phyloP scores from a whole-genome alignment of 2,329 filamentous ascomycete genomes.

The Aspergillus flavus region DNA sequence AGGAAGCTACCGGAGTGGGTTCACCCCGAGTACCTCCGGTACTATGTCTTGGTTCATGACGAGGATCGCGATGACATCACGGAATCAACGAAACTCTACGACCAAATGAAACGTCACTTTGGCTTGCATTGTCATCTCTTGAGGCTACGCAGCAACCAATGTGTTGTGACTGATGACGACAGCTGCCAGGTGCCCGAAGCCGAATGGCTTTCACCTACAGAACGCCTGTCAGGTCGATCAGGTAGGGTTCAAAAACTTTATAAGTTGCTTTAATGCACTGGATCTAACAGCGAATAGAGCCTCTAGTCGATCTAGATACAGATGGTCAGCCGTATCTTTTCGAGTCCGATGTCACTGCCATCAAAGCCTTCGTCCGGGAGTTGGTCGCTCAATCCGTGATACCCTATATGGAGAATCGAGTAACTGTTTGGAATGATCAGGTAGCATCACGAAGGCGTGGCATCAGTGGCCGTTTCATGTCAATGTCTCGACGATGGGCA shows the following conservation, averaged over 20 bases:
- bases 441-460: conserved; percentile 88
- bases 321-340: conserved; percentile 75
- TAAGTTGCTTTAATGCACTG: background rate
- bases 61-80: conserved; percentile 93
- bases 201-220: conserved; percentile 85
- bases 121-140: conserved; percentile 93
- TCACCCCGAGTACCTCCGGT: conserved; percentile 86
- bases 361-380: conserved; percentile 87
- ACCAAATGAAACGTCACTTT: conserved; percentile 99
- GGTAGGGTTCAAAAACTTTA: conserved; percentile 40
- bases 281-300: conserved; percentile 29
- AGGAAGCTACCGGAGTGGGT: conserved; percentile 80
- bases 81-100: conserved; percentile 86
- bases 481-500: conserved; percentile 85
- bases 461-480: conserved; percentile 90
- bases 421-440: conserved; percentile 95
- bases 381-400: conserved; percentile 94
- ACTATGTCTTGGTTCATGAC: conserved; percentile 95
- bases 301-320: conserved; percentile 64
- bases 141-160: conserved; percentile 79
- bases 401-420: conserved; percentile 91
- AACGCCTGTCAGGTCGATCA: conserved; percentile 73
- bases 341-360: conserved; percentile 86
- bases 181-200: conserved; percentile 77
- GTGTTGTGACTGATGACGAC: conserved; percentile 88